phyloP scores from a whole-genome alignment of 2,329 filamentous ascomycete genomes.

The Stemphylium lycopersici region DNA sequence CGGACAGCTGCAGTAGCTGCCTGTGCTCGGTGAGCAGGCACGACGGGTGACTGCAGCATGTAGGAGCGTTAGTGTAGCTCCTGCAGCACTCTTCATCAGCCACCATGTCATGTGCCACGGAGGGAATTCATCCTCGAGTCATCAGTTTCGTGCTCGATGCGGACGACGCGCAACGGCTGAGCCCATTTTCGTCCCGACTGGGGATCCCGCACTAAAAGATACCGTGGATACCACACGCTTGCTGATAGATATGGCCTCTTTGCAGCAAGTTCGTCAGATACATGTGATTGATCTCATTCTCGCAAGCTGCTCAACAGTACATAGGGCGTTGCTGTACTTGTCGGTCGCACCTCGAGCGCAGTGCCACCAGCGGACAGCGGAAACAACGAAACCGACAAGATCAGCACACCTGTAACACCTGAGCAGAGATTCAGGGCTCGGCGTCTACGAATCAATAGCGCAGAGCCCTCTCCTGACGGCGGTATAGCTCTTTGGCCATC shows the following conservation, averaged over 20 bases:
- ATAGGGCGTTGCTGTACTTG: slow-evolving; percentile 8
- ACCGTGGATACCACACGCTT: background rate
- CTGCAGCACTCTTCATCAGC: slow-evolving; percentile 3
- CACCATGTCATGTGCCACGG: slow-evolving; percentile 8
- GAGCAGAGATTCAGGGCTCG: background rate
- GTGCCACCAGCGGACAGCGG: background rate
- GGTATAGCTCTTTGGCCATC: slow-evolving; percentile 7
- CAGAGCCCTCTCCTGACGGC: slow-evolving; percentile 1
- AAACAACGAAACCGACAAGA: background rate
- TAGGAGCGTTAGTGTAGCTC: slow-evolving; percentile 2
- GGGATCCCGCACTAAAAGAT: background rate
- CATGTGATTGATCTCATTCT: too few species aligned
- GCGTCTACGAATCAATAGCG: background rate
- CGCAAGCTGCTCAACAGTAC: slow-evolving; percentile 10
- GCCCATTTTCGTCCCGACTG: background rate
- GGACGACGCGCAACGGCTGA: background rate
- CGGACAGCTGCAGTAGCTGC: background rate
- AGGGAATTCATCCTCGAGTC: slow-evolving; percentile 1
- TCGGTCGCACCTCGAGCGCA: background rate
- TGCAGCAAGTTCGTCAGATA: slow-evolving; percentile 17
- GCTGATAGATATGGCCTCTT: slow-evolving; percentile 4
- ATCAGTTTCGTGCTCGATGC: background rate
- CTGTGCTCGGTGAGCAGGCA: slow-evolving; percentile 15
- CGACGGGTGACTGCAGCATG: slow-evolving; percentile 1
- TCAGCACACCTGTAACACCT: slow-evolving; percentile 10